Evolutionary conservation across 75 land plant species (phyloP), one percentile per base, ranked within the genome.

Genomic region (Selaginella tamariscina): DNA sequence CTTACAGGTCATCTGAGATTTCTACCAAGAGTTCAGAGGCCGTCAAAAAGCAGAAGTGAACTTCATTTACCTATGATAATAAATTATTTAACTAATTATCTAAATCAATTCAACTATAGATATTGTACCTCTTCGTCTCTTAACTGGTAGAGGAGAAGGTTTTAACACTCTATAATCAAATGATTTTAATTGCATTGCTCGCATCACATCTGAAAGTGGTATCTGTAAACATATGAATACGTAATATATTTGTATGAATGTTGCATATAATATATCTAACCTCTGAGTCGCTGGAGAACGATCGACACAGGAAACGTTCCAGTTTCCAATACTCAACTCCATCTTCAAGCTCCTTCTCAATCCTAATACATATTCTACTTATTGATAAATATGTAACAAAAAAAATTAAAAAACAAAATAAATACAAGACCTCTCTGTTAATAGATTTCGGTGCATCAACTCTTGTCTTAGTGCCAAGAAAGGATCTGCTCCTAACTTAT

Each of bases 101-200:
- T 0, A 22, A 21, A 22, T 1, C 28, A 67, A 67, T 29, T 60
- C 20, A 29, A 26, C 28, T 68, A 44, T 18, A 0, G 24, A 49
- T 20, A 66, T 39, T 15, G 5, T 73, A 92, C 97, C 89, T 78
- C 70, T 71, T 86, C 78, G 20, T 79, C 75, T 73, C 75, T 78
- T 68, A 92, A 57, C 8, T 73, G 72, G 70, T 88, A 93, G 55
- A 89, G 65, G 11, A 93, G 70, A 74, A 93, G 86, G 73, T 89
- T n/a, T 93, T 60, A 93, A 73, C 29, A 93, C 86, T 32, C 98
- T 79, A 71, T 93, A 93, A 68, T 93, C 98, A 69, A 93, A 93
- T 28, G 98, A 93, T 67, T 93, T 93, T 31, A 93, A 72, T 68
- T 79, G 83, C 55, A 93, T 81, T 59, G 98, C 95, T 69, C 80